Evolutionary conservation across 306 rosid species (phyloP).

Genomic region (Dryas drummondii): DNA sequence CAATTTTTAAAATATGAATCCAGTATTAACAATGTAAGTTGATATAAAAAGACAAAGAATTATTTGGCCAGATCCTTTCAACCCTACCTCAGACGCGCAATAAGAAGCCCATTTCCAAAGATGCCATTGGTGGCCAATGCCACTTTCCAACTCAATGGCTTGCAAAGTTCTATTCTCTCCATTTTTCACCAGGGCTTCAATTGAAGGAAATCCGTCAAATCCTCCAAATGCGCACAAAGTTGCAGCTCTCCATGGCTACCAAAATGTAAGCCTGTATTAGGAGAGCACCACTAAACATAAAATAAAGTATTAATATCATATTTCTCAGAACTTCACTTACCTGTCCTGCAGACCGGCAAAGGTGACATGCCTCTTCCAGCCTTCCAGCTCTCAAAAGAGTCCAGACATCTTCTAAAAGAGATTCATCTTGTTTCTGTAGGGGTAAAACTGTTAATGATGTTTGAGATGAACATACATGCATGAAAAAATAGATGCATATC

Average conservation of each 20-base stretch:
- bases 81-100: slow-evolving; percentile 91
- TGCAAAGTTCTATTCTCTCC: slow-evolving; percentile 86
- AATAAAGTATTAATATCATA: slow-evolving; percentile 16
- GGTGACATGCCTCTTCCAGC: slow-evolving; percentile 85
- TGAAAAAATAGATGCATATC: neutral
- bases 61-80: neutral
- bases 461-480: neutral
- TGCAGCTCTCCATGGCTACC: slow-evolving; percentile 97
- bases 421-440: slow-evolving; percentile 90
- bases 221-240: slow-evolving; percentile 85
- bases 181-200: slow-evolving; percentile 72
- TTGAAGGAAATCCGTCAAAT: slow-evolving; percentile 72
- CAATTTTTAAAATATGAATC: slow-evolving; percentile 8
- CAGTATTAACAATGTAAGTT: slow-evolving; percentile 16
- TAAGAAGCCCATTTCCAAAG: slow-evolving; percentile 99
- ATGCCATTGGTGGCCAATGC: slow-evolving; percentile 90
- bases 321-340: slow-evolving; percentile 40
- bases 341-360: slow-evolving; percentile 97
- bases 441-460: slow-evolving; percentile 6
- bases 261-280: slow-evolving; percentile 31
- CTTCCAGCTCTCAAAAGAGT: slow-evolving; percentile 95
- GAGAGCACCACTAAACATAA: slow-evolving; percentile 30
- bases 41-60: neutral
- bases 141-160: slow-evolving; percentile 95
- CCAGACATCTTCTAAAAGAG: slow-evolving; percentile 97